Evolutionary conservation across 164 flowering plant species (phyloP).

Genomic region (Nelumbo lutea): DNA sequence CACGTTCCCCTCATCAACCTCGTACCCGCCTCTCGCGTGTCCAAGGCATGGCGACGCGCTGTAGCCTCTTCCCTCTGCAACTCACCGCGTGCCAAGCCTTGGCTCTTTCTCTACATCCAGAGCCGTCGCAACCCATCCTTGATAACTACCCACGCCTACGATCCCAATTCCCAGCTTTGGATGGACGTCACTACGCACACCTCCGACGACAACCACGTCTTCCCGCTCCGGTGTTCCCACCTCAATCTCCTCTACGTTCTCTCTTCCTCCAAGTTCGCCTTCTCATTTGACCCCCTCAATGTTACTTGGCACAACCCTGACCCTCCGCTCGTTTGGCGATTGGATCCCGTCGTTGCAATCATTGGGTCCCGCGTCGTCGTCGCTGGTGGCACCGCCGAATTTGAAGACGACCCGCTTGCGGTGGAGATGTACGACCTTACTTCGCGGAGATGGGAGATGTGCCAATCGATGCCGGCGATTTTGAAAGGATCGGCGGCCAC

Average conservation of each 20-base stretch:
- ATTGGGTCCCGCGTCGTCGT: no score
- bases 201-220: slow-evolving; percentile 8
- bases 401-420: slow-evolving; percentile 56
- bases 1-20: slow-evolving; percentile 57
- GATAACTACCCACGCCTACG: slow-evolving; percentile 43
- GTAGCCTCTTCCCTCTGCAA: slow-evolving; percentile 40
- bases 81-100: slow-evolving; percentile 42
- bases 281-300: slow-evolving; percentile 52
- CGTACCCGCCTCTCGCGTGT: slow-evolving; percentile 48
- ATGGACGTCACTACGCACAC: slow-evolving; percentile 18
- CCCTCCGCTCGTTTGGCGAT: slow-evolving; percentile 50
- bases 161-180: slow-evolving; percentile 60
- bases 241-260: slow-evolving; percentile 51
- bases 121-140: slow-evolving; percentile 21
- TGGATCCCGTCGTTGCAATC: slow-evolving; percentile 60
- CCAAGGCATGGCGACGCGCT: slow-evolving; percentile 50
- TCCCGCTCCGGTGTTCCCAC: slow-evolving; percentile 38
- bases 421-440: slow-evolving; percentile 51
- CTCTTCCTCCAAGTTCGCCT: slow-evolving; percentile 37
- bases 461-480: slow-evolving; percentile 49
- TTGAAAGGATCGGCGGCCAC: slow-evolving; percentile 45
- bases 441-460: slow-evolving; percentile 30
- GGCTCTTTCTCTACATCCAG: slow-evolving; percentile 67
- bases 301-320: slow-evolving; percentile 39
- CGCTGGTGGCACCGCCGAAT: slow-evolving; percentile 28